phyloP scores from a whole-genome alignment of 495 filamentous ascomycete genomes.

The Annulohypoxylon moriforme region DNA sequence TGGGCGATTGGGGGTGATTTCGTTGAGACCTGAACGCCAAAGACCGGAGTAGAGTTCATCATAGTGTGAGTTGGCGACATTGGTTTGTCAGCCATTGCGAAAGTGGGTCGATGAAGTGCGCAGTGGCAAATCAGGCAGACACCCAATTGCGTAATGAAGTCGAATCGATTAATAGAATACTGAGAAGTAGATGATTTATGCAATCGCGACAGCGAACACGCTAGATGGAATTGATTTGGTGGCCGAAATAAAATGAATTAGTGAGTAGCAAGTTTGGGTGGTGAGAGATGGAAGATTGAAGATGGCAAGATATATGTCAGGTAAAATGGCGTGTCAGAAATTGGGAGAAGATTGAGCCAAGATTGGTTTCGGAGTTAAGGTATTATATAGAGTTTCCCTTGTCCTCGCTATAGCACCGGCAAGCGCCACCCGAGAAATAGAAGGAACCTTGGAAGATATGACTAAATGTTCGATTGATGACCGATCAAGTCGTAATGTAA shows the following conservation, averaged over 20 bases:
- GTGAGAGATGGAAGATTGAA: background rate
- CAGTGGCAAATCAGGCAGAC: slow-evolving; percentile 47
- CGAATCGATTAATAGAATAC: slow-evolving; percentile 17
- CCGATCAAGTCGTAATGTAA: slow-evolving; percentile 19
- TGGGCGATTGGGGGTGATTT: slow-evolving; percentile 11
- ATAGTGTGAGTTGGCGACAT: slow-evolving; percentile 29
- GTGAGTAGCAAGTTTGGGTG: background rate
- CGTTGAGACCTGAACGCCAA: slow-evolving; percentile 16
- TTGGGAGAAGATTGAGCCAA: slow-evolving; percentile 32
- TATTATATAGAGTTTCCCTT: slow-evolving; percentile 29
- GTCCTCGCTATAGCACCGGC: slow-evolving; percentile 5
- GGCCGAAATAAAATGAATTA: slow-evolving; percentile 15
- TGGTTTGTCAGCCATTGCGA: slow-evolving; percentile 49
- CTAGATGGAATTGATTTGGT: background rate
- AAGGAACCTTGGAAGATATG: slow-evolving; percentile 10
- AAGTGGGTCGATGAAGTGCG: slow-evolving; percentile 30
- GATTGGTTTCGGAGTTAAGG: slow-evolving; percentile 37
- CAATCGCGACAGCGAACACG: slow-evolving; percentile 25
- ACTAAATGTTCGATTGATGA: background rate
- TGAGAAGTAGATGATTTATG: background rate
- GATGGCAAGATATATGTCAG: slow-evolving; percentile 25
- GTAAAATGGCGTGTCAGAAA: slow-evolving; percentile 18
- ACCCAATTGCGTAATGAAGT: slow-evolving; percentile 32
- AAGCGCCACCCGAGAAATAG: slow-evolving; percentile 17
- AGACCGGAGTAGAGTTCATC: slow-evolving; percentile 25